Conservation (phyloP, 2,329 filamentous ascomycete genomes). For the Diaporthe amygdali region DNA sequence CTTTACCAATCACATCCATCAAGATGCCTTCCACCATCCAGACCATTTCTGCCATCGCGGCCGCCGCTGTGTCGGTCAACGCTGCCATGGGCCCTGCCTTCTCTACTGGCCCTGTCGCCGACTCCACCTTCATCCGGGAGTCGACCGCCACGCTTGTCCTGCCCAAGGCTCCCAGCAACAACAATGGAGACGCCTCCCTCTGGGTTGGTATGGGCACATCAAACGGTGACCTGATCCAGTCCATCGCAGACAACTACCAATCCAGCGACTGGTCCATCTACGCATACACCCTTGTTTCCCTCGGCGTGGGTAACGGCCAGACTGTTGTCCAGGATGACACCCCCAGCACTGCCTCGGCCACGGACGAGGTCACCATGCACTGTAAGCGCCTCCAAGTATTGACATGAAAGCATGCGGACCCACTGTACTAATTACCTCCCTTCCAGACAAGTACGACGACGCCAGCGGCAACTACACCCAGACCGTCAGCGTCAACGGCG, state of each 20-base stretch:
- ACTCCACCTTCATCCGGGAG: slow-evolving; percentile 47
- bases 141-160: slow-evolving; percentile 48
- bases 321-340: slow-evolving; percentile 34
- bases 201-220: slow-evolving; percentile 56
- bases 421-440: background rate
- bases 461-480: slow-evolving; percentile 46
- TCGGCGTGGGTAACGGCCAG: background rate
- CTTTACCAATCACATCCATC: background rate
- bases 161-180: slow-evolving; percentile 42
- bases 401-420: background rate
- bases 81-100: slow-evolving; percentile 44
- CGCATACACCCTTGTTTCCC: slow-evolving; percentile 44
- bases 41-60: slow-evolving; percentile 19
- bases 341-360: slow-evolving; percentile 29
- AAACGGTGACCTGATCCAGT: slow-evolving; percentile 52
- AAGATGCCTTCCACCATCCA: slow-evolving; percentile 19
- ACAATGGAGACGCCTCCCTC: slow-evolving; percentile 44
- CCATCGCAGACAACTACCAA: slow-evolving; percentile 44
- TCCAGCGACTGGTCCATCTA: slow-evolving; percentile 44
- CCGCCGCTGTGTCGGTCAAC: slow-evolving; percentile 28
- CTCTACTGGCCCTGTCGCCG: slow-evolving; percentile 48
- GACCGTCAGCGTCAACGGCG: slow-evolving; percentile 39
- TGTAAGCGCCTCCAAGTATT: slow-evolving; percentile 29
- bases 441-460: slow-evolving; percentile 34
- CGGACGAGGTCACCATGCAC: slow-evolving; percentile 46